These are phyloP conservation scores for Tympanopsis confertula DNA, from an alignment of 2,329 filamentous ascomycete species.

Conservation along the genomic window DNA sequence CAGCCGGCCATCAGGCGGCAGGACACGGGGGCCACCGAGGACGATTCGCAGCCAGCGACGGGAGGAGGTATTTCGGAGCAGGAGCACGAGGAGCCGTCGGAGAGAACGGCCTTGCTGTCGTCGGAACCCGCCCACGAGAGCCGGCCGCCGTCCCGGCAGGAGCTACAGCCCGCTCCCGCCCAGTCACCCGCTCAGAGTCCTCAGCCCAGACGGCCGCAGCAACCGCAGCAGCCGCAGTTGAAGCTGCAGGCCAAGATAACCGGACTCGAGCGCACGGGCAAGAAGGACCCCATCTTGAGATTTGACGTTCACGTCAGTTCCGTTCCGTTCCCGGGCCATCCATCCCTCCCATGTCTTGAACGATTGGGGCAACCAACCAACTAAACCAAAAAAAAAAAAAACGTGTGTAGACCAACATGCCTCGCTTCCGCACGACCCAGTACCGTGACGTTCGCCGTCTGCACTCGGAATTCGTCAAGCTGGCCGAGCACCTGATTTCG, in stretches of 20 bases:
- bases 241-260: constrained; percentile 93
- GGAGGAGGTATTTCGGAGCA: constrained; percentile 5
- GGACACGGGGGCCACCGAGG: constrained; percentile 20
- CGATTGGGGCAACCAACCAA: too few species aligned
- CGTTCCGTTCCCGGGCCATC: too few species aligned
- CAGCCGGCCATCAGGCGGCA: constrained; percentile 16
- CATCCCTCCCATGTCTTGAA: too few species aligned
- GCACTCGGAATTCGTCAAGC: constrained; percentile 90
- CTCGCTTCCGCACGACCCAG: constrained; percentile 92
- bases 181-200: constrained; percentile 3
- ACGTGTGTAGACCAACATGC: constrained; percentile 99
- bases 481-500: constrained; percentile 90
- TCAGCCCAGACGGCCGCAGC: constrained; percentile 5
- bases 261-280: constrained; percentile 78
- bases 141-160: constrained; percentile 3
- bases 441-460: constrained; percentile 93
- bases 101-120: too few species aligned
- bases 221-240: constrained; percentile 51
- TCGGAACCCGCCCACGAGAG: constrained; percentile 24
- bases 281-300: constrained; percentile 86
- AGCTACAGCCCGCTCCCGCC: background rate
- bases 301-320: constrained; percentile 87
- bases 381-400: background rate
- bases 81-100: constrained; percentile 26
- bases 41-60: constrained; percentile 21